Evolutionary conservation across 2,329 filamentous ascomycete species (phyloP), one percentile per base, ranked within the genome.

Genomic region (Phaeoacremonium minimum): DNA sequence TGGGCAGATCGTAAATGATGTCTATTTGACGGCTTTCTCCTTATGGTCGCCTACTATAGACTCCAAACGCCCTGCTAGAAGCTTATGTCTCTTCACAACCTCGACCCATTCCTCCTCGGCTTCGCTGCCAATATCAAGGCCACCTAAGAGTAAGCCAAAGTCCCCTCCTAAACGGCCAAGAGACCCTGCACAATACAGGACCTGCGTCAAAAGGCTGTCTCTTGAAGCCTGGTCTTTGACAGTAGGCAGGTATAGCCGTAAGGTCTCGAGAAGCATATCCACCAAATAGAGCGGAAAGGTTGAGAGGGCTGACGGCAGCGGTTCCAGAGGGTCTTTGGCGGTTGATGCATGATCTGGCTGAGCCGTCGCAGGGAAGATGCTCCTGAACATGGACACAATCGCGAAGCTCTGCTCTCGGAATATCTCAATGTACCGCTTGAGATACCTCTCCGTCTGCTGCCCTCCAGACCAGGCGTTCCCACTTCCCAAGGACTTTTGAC

Each of bases 371-470:
- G 85, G 81, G 52, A 95, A 95, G 37, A 97, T 88, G 51, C 85
- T 93, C 51, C 83, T 87, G 61, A 94, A 96, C 74, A 97, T 88
- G 40, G 88, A 95, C 18, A 97, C 80, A 42, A 97, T 95, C 30
- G 84, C 86, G 58, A 98, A 98, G 56, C 87, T 95, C 61, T 98
- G 93, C 61, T 98, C 93, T 35, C 93, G 85, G 58, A 97, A 97
- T 18, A 98, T 89, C 57, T 98, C 93, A 50, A 98, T 87, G 60
- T 95, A 98, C 32, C 90, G 78, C 60, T 97, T 98, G 30, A 98
- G 67, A 52, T 89, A 98, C 35, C 89, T 77, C 59, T 97, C 93
- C 1, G 90, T 96, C 58, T 97, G 93, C 52, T 95, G 89, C 0
- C 91, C 91, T 1, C 79, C 79, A 3, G 75, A 78, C 76, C 75